Percentiles rank a stretch among this genome's conserved stretches.
These are phyloP conservation scores for Bolboschoenoplectus hybrid DNA, from an alignment of 202 grass and related monocot species.

Conservation along the genomic window DNA sequence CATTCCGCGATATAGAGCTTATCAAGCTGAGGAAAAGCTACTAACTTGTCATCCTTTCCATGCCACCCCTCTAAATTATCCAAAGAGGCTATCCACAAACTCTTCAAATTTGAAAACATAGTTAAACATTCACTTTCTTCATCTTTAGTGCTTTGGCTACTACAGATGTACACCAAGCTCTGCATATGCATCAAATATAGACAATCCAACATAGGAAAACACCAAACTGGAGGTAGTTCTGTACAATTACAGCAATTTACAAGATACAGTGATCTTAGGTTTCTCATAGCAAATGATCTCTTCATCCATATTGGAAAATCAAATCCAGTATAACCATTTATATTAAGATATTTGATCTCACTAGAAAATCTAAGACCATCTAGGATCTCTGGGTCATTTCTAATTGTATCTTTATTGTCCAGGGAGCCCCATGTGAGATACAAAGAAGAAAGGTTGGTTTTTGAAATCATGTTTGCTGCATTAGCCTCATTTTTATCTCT, in stretches of 20 bases:
- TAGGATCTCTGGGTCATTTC: slow-evolving; percentile 29
- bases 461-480: background rate
- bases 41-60: background rate
- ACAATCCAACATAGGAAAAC: background rate
- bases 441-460: background rate
- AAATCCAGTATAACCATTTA: background rate
- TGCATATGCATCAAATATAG: background rate
- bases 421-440: background rate
- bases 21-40: slow-evolving; percentile 28
- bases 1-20: background rate
- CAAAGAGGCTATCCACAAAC: background rate
- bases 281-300: background rate
- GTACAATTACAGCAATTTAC: background rate
- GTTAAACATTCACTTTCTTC: background rate
- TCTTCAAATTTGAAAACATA: slow-evolving; percentile 24
- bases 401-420: background rate
- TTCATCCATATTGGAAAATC: slow-evolving; percentile 38
- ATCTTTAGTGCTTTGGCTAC: background rate
- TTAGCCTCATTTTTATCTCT: background rate
- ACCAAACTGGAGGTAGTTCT: background rate
- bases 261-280: background rate
- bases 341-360: background rate
- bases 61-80: slow-evolving; percentile 41
- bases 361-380: slow-evolving; percentile 25
- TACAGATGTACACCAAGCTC: background rate